Conservation (phyloP, 495 filamentous ascomycete species). For the Neurospora africana region DNA sequence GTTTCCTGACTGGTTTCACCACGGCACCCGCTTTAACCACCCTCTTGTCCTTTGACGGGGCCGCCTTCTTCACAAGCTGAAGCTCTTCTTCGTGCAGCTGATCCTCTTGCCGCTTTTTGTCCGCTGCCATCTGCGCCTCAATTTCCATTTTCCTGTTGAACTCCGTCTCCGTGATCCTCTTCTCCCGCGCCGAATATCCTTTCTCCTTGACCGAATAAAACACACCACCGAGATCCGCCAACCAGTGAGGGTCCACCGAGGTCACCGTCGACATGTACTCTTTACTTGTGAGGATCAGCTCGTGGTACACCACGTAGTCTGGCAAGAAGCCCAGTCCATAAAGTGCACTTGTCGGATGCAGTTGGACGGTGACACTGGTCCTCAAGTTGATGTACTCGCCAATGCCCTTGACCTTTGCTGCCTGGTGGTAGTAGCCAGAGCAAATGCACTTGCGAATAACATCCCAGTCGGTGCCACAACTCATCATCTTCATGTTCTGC, state of each 20-base stretch:
- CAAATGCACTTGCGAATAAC: slow-evolving; percentile 93
- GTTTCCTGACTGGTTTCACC: slow-evolving; percentile 50
- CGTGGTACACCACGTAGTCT: slow-evolving; percentile 97
- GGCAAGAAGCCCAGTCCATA: slow-evolving; percentile 90
- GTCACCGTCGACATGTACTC: slow-evolving; percentile 99
- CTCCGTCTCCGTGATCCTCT: slow-evolving; percentile 82
- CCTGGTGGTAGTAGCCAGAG: slow-evolving; percentile 95
- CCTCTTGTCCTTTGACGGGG: slow-evolving; percentile 36
- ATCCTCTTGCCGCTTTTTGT: slow-evolving; percentile 64
- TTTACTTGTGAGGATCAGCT: slow-evolving; percentile 91
- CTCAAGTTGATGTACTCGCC: slow-evolving; percentile 96
- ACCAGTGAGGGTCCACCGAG: slow-evolving; percentile 93
- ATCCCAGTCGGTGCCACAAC: slow-evolving; percentile 96
- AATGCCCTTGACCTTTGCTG: slow-evolving; percentile 92
- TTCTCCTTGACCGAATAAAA: slow-evolving; percentile 99
- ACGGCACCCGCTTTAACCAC: slow-evolving; percentile 44
- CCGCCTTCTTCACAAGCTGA: slow-evolving; percentile 36
- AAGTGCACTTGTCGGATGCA: slow-evolving; percentile 88
- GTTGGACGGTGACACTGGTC: slow-evolving; percentile 83
- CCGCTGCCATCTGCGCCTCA: slow-evolving; percentile 83
- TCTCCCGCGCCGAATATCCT: slow-evolving; percentile 83
- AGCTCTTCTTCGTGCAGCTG: slow-evolving; percentile 38
- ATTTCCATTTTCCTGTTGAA: slow-evolving; percentile 95
- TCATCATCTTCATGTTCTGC: slow-evolving; percentile 78
- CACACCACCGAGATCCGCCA: slow-evolving; percentile 95